phyloP scores from a whole-genome alignment of 2,329 filamentous ascomycete genomes.

The Pseudogymnoascus sp. region DNA sequence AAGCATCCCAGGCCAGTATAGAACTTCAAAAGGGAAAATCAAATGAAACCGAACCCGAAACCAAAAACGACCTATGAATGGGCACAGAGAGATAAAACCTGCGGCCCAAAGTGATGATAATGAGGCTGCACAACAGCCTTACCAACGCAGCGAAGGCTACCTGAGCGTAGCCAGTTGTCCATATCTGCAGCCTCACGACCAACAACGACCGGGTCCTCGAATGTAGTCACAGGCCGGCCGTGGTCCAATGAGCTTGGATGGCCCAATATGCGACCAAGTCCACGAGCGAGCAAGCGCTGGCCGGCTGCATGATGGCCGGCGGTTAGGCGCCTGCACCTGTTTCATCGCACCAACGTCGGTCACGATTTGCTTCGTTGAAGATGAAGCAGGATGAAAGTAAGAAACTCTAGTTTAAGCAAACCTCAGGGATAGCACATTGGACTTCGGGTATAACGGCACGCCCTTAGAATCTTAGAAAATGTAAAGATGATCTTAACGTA shows the following conservation, averaged over 20 bases:
- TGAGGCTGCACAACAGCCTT: too few relatives aligned
- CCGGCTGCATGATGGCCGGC: background rate
- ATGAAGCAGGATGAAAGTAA: background rate
- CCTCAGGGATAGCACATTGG: background rate
- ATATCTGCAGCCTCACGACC: background rate
- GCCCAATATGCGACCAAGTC: background rate
- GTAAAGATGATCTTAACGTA: too few relatives aligned
- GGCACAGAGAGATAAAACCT: too few relatives aligned
- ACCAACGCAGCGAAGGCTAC: too few relatives aligned
- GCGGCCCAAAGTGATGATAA: too few relatives aligned
- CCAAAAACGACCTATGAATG: too few relatives aligned
- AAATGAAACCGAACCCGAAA: too few relatives aligned
- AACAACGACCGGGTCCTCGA: background rate
- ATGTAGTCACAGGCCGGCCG: too few relatives aligned
- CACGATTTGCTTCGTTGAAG: background rate
- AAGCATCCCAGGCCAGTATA: too few relatives aligned
- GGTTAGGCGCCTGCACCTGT: background rate
- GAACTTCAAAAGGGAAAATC: too few relatives aligned
- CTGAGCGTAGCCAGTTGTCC: too few relatives aligned
- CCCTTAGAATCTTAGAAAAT: background rate
- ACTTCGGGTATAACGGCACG: background rate
- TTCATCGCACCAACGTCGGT: background rate
- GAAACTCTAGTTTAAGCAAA: background rate
- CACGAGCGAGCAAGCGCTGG: background rate
- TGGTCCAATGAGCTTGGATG: background rate